Evolutionary conservation across 495 filamentous ascomycete genomes (phyloP).

Genomic region (Cudoniella acicularis): DNA sequence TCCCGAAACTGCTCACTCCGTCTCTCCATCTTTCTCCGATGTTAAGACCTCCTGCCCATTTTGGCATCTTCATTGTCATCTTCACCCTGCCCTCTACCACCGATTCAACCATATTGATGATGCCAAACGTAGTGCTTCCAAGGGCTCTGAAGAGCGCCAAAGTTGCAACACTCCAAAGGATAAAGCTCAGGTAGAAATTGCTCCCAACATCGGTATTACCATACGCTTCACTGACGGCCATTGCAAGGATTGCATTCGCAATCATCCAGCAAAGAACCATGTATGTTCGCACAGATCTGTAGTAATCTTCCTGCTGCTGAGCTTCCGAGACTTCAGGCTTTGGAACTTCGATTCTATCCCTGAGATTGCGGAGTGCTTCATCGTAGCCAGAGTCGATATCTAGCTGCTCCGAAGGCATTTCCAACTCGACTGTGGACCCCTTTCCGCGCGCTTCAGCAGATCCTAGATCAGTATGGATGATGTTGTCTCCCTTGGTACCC

Average conservation of each 20-base stretch:
- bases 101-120: conserved; percentile 78
- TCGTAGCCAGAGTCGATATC: conserved; percentile 99
- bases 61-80: conserved; percentile 47
- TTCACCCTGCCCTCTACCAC: conserved; percentile 82
- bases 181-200: conserved; percentile 90
- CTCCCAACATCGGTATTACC: conserved; percentile 58
- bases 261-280: conserved; percentile 98
- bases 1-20: conserved; percentile 37
- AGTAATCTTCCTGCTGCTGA: conserved; percentile 96
- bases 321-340: conserved; percentile 57
- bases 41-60: conserved; percentile 43
- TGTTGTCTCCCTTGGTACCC: conserved; percentile 99
- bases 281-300: conserved; percentile 95
- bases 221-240: conserved; percentile 91
- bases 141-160: conserved; percentile 81
- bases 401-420: conserved; percentile 96
- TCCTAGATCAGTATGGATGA: conserved; percentile 86
- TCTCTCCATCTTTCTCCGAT: conserved; percentile 30
- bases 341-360: conserved; percentile 85
- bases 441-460: conserved; percentile 68
- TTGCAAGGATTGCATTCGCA: conserved; percentile 84
- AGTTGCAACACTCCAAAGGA: conserved; percentile 87
- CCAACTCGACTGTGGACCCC: conserved; percentile 73
- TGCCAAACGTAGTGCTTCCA: conserved; percentile 74
- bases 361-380: conserved; percentile 91